A percentile compares a stretch with the other conserved stretches of the same genome.
Evolutionary conservation across 306 rosid species (phyloP).

Genomic region (Rosa rugosa): DNA sequence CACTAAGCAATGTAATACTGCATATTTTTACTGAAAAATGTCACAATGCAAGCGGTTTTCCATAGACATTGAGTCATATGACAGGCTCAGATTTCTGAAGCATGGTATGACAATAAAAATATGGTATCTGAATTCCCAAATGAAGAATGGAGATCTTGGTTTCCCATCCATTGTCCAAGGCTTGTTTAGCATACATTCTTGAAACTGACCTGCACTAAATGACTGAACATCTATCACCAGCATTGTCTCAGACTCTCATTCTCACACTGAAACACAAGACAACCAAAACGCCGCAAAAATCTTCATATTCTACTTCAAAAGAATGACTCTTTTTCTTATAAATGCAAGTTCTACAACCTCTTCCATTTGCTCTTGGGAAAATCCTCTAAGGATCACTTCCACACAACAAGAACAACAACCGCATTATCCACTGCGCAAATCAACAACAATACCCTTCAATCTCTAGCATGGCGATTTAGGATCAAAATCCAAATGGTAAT

Average conservation of each 20-base stretch:
- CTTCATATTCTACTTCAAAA: not conserved
- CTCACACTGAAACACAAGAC: constrained; percentile 8
- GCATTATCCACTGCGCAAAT: not conserved
- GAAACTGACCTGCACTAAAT: not conserved
- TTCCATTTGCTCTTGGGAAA: constrained; percentile 6
- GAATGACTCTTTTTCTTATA: not conserved
- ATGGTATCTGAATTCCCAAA: not conserved
- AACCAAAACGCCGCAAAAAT: not conserved
- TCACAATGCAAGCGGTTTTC: not conserved
- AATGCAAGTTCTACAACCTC: not conserved
- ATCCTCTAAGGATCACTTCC: not conserved
- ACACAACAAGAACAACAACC: not conserved
- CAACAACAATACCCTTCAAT: constrained; percentile 2
- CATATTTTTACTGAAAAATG: not conserved
- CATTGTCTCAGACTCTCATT: not conserved
- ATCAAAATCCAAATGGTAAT: constrained; percentile 52
- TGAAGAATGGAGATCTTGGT: not conserved
- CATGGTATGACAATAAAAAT: not conserved
- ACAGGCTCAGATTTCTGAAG: constrained; percentile 7
- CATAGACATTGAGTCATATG: not conserved
- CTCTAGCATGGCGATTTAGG: not conserved
- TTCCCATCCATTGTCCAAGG: not conserved
- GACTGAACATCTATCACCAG: not conserved
- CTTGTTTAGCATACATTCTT: not conserved
- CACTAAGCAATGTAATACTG: not conserved